phyloP scores from a whole-genome alignment of 257 asterid species.

The Voacanga thouarsii region DNA sequence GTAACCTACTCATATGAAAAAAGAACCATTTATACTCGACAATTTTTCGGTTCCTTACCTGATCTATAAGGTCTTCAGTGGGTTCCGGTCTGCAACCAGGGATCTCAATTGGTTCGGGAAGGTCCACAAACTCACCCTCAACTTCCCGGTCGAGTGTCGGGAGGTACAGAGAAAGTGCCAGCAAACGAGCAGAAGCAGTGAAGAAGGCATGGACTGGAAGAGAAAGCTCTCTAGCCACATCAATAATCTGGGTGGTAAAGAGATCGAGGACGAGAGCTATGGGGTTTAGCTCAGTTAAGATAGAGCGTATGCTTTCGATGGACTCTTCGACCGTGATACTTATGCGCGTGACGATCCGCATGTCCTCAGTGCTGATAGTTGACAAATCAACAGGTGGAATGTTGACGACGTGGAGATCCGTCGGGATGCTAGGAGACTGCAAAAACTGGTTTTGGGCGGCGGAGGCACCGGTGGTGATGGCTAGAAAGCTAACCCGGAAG shows the following conservation, averaged over 20 bases:
- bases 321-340: conserved; percentile 27
- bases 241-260: conserved; percentile 38
- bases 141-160: conserved; percentile 41
- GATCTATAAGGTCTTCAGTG: conserved; percentile 26
- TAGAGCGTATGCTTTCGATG: conserved; percentile 19
- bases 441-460: conserved; percentile 31
- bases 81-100: conserved; percentile 35
- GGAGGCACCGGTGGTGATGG: conserved; percentile 39
- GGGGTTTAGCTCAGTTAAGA: conserved; percentile 12
- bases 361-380: conserved; percentile 16
- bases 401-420: conserved; percentile 23
- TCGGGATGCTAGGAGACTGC: conserved; percentile 16
- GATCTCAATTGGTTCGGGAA: conserved; percentile 24
- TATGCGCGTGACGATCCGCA: conserved; percentile 21
- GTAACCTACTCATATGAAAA: conserved; percentile 24
- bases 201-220: conserved; percentile 38
- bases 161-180: conserved; percentile 28
- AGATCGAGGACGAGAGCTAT: conserved; percentile 33
- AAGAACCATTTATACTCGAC: conserved; percentile 43
- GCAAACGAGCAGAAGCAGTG: conserved; percentile 31
- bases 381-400: conserved; percentile 42
- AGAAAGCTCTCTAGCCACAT: conserved; percentile 26
- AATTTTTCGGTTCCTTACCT: conserved; percentile 29
- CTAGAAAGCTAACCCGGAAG: conserved; percentile 36
- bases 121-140: conserved; percentile 34